These are phyloP conservation scores for Chimonanthus salicifolius DNA, from an alignment of 164 flowering plant genomes.

Conservation along the genomic window DNA sequence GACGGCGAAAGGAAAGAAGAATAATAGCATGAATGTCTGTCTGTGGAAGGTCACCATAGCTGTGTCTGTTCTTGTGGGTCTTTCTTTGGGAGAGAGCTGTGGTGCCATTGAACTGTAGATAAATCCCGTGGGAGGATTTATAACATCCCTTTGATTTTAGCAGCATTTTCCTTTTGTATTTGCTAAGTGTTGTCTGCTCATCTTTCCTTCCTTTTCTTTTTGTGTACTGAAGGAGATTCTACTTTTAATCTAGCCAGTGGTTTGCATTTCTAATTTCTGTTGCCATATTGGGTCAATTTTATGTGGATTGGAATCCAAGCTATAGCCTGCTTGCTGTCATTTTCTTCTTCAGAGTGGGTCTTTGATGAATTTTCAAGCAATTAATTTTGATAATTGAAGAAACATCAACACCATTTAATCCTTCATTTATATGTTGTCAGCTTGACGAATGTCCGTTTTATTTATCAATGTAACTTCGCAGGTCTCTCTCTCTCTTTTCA, in stretches of 20 bases:
- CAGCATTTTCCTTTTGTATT: constrained; percentile 3
- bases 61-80: background rate
- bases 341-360: background rate
- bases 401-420: background rate
- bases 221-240: background rate
- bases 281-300: background rate
- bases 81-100: background rate
- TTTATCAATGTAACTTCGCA: too few species aligned
- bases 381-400: background rate
- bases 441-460: too few species aligned
- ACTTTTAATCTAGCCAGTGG: constrained; percentile 2
- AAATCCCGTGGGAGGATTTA: constrained; percentile 8
- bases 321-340: too few species aligned
- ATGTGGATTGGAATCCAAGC: too few species aligned
- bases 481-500: too few species aligned
- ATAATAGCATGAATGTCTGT: background rate
- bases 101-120: constrained; percentile 18
- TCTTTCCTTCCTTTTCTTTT: background rate
- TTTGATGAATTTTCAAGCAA: too few species aligned
- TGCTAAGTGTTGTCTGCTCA: background rate
- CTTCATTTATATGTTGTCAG: background rate
- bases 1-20: background rate
- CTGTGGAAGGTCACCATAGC: constrained; percentile 1
- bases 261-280: background rate
- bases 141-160: background rate